phyloP scores from a whole-genome alignment of 2,329 filamentous ascomycete species.

The Colletotrichum incanum region DNA sequence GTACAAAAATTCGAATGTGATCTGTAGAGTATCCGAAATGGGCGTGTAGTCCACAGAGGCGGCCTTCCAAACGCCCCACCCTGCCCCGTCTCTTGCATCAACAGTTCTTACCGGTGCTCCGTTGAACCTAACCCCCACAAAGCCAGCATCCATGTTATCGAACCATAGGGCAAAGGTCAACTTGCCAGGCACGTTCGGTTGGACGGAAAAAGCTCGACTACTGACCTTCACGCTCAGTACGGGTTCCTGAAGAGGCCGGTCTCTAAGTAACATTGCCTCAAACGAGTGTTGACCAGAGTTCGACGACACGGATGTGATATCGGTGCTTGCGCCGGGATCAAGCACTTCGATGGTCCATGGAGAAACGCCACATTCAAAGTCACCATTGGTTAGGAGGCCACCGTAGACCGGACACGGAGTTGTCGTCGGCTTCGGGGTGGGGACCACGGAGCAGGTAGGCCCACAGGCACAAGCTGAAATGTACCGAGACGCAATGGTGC shows the following conservation, averaged over 20 bases:
- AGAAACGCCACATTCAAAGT: constrained; percentile 29
- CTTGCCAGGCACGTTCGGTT: constrained; percentile 8
- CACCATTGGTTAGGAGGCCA: constrained; percentile 27
- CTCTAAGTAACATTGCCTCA: constrained; percentile 2
- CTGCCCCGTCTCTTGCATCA: constrained; percentile 16
- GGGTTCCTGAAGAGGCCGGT: constrained; percentile 8
- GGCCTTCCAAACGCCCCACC: constrained; percentile 30
- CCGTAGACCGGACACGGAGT: constrained; percentile 27
- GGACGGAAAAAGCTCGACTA: neutral
- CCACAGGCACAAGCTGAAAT: constrained; percentile 46
- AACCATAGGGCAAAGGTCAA: constrained; percentile 25
- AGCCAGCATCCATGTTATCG: constrained; percentile 20
- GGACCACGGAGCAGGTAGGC: constrained; percentile 39
- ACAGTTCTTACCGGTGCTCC: constrained; percentile 8
- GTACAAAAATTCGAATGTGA: constrained; percentile 21
- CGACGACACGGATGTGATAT: constrained; percentile 4
- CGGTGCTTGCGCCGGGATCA: constrained; percentile 30
- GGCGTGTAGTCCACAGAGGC: constrained; percentile 22
- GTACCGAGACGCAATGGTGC: constrained; percentile 36
- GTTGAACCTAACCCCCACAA: constrained; percentile 19
- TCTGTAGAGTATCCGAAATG: neutral
- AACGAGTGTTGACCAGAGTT: constrained; percentile 8
- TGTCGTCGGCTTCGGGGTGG: constrained; percentile 18
- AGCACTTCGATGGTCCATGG: constrained; percentile 45
- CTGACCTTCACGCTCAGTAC: neutral